Evolutionary conservation across 257 asterid genomes (phyloP), one percentile per base, ranked within the genome.

Genomic region (Hygrophila difformis): DNA sequence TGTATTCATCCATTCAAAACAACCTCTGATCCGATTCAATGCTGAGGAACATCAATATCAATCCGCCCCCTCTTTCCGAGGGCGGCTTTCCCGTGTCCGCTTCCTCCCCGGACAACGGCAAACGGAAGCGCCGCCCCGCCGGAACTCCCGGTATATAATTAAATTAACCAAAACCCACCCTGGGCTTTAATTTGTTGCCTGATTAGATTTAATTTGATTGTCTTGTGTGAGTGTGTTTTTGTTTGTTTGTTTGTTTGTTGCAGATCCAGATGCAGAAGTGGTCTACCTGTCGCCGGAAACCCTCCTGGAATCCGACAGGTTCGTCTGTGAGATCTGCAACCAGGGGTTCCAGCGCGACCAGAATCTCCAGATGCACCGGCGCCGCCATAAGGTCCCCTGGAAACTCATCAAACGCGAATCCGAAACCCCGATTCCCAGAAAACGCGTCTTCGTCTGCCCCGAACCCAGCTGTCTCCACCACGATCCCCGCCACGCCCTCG

Each of bases 261-360:
- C 47, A 85, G 97, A 87, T 87, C 97, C 97, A 58, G 97, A 84
- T 59, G 95, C 97, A 18, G 93, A 87, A 45, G 97, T 83, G 49
- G 93, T 87, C 18, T 78, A 87, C 0, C 77, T 83, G 0, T 87
- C 97, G 0, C 97, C 97, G 0, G 78, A 84, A 40, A 87, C 97
- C 46, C 66, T 87, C 6, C 48, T 87, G 37, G 97, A 87, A 67
- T 87, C n/a, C n/a, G n/a, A n/a, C n/a, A n/a, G n/a, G n/a, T n/a
- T n/a, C n/a, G n/a, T n/a, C n/a, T n/a, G n/a, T n/a, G n/a, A n/a
- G n/a, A n/a, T n/a, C n/a, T n/a, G n/a, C n/a, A n/a, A n/a, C n/a
- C n/a, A n/a, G n/a, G n/a, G n/a, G n/a, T n/a, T n/a, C n/a, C n/a
- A n/a, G n/a, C n/a, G n/a, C n/a, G n/a, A n/a, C n/a, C n/a, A n/a